These are phyloP conservation scores for Begonia loranthoides DNA, from an alignment of 306 rosid species.

Conservation along the genomic window DNA sequence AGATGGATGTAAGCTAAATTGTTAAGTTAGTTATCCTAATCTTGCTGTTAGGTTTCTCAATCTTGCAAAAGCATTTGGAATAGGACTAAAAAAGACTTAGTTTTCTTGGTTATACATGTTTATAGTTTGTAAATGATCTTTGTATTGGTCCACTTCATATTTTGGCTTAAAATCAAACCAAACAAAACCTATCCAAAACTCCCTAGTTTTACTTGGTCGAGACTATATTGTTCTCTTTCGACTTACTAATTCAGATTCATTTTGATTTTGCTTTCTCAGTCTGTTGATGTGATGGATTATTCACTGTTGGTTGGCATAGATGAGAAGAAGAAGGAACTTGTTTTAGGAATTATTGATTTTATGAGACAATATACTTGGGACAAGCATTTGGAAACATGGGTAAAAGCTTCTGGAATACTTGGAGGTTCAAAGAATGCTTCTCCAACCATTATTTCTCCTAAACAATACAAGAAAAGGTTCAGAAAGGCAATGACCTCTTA, in stretches of 20 bases:
- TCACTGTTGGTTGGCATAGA: conserved; percentile 95
- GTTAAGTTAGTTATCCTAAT: too few relatives aligned
- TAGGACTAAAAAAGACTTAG: background rate
- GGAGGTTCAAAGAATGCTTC: conserved; percentile 85
- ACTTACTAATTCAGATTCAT: too few relatives aligned
- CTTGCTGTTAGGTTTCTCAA: too few relatives aligned
- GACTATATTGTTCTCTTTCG: too few relatives aligned
- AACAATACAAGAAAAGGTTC: conserved; percentile 89
- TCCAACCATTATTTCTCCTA: conserved; percentile 86
- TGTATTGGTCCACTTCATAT: too few relatives aligned
- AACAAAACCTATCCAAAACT: too few relatives aligned
- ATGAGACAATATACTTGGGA: conserved; percentile 99
- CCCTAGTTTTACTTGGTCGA: too few relatives aligned
- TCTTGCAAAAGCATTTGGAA: too few relatives aligned
- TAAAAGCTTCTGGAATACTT: conserved; percentile 81
- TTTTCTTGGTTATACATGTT: background rate
- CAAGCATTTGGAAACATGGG: conserved; percentile 99
- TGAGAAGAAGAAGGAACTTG: conserved; percentile 76
- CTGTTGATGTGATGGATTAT: conserved; percentile 94
- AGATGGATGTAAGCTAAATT: too few relatives aligned
- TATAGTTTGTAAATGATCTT: too few relatives aligned
- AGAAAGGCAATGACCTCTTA: conserved; percentile 94
- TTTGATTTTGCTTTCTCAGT: conserved; percentile 27
- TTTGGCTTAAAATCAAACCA: too few relatives aligned
- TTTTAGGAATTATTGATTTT: conserved; percentile 86